Evolutionary conservation across 176 grass and related monocot species (phyloP).

Genomic region (Ananas comosus): DNA sequence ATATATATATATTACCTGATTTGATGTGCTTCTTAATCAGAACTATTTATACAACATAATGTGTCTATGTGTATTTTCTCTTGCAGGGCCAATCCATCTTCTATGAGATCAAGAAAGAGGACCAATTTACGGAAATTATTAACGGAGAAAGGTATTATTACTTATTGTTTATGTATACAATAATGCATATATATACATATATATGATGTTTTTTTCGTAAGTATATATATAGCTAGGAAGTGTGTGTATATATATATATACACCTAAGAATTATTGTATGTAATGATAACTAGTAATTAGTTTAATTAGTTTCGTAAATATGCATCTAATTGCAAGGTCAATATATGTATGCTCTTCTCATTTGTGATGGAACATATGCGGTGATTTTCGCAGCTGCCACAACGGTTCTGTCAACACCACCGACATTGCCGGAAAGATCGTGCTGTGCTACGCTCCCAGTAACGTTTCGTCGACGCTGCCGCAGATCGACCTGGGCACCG

Average conservation of each 20-base stretch:
- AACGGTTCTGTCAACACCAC: slow-evolving; percentile 5
- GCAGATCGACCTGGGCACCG: background rate
- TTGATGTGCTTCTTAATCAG: background rate
- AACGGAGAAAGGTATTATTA: background rate
- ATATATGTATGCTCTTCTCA: too few relatives aligned
- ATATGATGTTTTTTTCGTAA: too few relatives aligned
- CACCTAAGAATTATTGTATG: too few relatives aligned
- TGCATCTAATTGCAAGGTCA: too few relatives aligned
- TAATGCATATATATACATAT: too few relatives aligned
- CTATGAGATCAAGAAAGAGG: slow-evolving; percentile 17
- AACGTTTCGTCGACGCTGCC: background rate
- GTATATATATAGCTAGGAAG: too few relatives aligned
- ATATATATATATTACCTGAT: background rate
- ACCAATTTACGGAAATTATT: background rate
- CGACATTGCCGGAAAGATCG: slow-evolving; percentile 18
- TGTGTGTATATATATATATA: too few relatives aligned
- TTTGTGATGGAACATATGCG: too few relatives aligned
- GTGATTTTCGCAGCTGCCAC: slow-evolving; percentile 7
- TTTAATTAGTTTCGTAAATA: too few relatives aligned
- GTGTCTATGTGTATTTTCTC: background rate
- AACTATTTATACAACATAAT: background rate
- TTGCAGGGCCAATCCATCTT: slow-evolving; percentile 33
- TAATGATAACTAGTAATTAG: too few relatives aligned
- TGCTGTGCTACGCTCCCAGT: background rate
- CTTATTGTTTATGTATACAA: background rate